Conservation (phyloP, 139 green algal species). For the Chlamydomonas schloesseri region DNA sequence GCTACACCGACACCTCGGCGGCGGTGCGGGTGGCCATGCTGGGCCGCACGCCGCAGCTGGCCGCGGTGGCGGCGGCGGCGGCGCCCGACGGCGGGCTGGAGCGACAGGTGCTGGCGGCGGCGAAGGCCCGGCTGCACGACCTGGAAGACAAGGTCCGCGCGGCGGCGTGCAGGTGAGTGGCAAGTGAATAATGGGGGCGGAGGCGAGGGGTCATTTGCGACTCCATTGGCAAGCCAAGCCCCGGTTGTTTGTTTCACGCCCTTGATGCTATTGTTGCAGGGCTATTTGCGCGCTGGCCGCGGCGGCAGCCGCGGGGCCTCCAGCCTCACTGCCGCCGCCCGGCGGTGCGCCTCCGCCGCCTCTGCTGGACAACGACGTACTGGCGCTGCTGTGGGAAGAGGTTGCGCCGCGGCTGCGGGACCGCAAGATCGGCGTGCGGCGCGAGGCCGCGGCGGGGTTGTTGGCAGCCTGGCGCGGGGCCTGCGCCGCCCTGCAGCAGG, state of each 20-base stretch:
- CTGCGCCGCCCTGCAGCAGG: constrained; percentile 35
- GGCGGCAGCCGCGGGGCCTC: background rate
- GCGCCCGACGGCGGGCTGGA: background rate
- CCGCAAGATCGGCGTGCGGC: constrained; percentile 74
- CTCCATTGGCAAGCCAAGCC: too few relatives aligned
- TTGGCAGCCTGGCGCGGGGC: constrained; percentile 52
- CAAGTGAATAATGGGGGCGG: too few relatives aligned
- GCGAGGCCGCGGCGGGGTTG: constrained; percentile 60
- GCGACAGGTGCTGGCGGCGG: background rate
- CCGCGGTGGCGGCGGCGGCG: constrained; percentile 10
- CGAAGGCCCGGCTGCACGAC: constrained; percentile 68
- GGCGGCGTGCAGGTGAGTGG: constrained; percentile 49
- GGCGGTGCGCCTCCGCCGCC: background rate
- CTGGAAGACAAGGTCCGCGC: constrained; percentile 77
- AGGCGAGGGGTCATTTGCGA: too few relatives aligned
- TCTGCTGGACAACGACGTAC: constrained; percentile 15
- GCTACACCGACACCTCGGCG: constrained; percentile 27
- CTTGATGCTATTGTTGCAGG: too few relatives aligned
- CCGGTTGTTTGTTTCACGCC: too few relatives aligned
- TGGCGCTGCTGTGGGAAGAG: background rate
- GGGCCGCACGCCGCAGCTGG: constrained; percentile 34
- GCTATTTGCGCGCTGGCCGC: constrained; percentile 23
- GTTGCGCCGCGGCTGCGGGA: constrained; percentile 74
- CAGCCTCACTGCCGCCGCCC: constrained; percentile 24
- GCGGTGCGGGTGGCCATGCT: constrained; percentile 58